phyloP scores from a whole-genome alignment of 1,284 basidiomycete species.

The Leucoagaricus sp. region DNA sequence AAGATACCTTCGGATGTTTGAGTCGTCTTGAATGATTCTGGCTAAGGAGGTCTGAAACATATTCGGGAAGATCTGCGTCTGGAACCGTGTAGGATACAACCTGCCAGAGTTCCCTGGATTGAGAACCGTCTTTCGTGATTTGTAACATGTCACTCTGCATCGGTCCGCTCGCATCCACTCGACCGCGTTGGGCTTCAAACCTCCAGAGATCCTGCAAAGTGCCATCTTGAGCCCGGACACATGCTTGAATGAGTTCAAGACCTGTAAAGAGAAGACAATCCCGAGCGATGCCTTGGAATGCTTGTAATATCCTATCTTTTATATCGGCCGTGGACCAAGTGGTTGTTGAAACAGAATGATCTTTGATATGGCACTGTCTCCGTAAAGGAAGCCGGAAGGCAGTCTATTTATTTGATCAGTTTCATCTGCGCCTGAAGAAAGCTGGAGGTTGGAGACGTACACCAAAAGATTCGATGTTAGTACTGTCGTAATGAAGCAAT shows the following conservation, averaged over 20 bases:
- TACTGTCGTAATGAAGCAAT: constrained; percentile 19
- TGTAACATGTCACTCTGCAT: constrained; percentile 6
- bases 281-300: constrained; percentile 26
- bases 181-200: constrained; percentile 15
- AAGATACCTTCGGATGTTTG: constrained; percentile 3
- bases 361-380: constrained; percentile 13
- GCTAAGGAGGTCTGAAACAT: background rate
- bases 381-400: constrained; percentile 49
- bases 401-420: constrained; percentile 37
- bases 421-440: background rate
- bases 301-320: constrained; percentile 21
- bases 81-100: constrained; percentile 4
- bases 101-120: constrained; percentile 3
- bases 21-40: background rate
- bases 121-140: background rate
- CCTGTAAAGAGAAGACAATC: constrained; percentile 35
- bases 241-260: constrained; percentile 24
- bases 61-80: background rate
- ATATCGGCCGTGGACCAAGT: constrained; percentile 13
- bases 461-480: constrained; percentile 33
- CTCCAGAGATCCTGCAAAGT: constrained; percentile 15
- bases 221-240: constrained; percentile 15
- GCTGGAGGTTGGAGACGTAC: constrained; percentile 33
- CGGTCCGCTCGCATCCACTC: background rate
- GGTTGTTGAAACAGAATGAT: constrained; percentile 11